Evolutionary conservation across 345 rosid species (phyloP).

Genomic region (Camelina sativa): DNA sequence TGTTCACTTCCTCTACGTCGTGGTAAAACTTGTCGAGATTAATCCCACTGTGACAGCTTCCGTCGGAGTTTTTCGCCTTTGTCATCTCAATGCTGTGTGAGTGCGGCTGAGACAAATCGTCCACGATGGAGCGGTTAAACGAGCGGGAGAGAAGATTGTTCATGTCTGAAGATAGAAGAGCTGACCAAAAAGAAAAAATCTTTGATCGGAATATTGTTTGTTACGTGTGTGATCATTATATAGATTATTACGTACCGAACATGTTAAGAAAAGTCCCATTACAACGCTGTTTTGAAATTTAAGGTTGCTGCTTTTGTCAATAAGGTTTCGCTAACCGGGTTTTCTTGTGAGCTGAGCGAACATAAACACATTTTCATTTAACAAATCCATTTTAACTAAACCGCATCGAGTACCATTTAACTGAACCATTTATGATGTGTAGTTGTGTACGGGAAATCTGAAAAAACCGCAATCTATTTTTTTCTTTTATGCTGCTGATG

Average conservation of each 20-base stretch:
- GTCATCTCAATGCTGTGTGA: conserved; percentile 49
- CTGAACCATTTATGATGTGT: not conserved
- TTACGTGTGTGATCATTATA: not conserved
- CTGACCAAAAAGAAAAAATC: not conserved
- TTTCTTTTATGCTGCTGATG: not conserved
- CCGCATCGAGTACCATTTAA: not conserved
- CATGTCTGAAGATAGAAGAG: conserved; percentile 44
- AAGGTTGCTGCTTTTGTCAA: not conserved
- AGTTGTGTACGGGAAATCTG: too few species aligned
- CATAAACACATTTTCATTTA: conserved; percentile 1
- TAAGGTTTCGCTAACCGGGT: not conserved
- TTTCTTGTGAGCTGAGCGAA: not conserved
- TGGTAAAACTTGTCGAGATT: conserved; percentile 79
- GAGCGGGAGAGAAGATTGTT: conserved; percentile 82
- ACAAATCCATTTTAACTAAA: conserved; percentile 4
- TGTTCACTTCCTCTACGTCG: conserved; percentile 76
- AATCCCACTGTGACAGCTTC: conserved; percentile 34
- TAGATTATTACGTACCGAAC: not conserved
- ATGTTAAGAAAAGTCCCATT: conserved; percentile 11
- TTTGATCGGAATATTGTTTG: conserved; percentile 10
- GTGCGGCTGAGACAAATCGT: conserved; percentile 50
- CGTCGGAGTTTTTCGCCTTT: conserved; percentile 43
- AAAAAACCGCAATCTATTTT: too few species aligned
- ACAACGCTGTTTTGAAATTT: conserved; percentile 33
- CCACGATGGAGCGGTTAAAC: conserved; percentile 50